A percentile compares a stretch with the other conserved stretches of the same genome.
phyloP scores from a whole-genome alignment of 2,329 filamentous ascomycete species.

The Xylariaceae sp. region DNA sequence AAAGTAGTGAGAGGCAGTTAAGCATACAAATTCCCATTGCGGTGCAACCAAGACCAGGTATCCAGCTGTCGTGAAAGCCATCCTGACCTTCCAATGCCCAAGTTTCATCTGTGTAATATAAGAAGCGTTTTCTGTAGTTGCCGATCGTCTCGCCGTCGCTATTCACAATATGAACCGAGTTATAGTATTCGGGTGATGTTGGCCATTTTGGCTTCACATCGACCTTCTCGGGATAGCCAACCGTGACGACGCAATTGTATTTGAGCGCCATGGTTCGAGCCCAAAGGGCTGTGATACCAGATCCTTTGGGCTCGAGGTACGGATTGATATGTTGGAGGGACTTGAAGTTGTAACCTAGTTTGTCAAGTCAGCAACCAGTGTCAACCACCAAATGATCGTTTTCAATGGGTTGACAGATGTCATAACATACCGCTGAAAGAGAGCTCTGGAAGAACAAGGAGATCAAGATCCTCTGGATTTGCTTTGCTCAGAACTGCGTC shows the following conservation, averaged over 20 bases:
- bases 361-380: constrained; percentile 16
- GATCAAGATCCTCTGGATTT: constrained; percentile 54
- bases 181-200: constrained; percentile 39
- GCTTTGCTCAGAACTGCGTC: constrained; percentile 57
- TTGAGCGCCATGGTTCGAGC: constrained; percentile 62
- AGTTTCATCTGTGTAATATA: constrained; percentile 58
- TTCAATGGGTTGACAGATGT: neutral
- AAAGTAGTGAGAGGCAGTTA: constrained; percentile 6
- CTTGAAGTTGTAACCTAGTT: constrained; percentile 70
- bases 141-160: constrained; percentile 55
- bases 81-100: constrained; percentile 54
- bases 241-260: constrained; percentile 63
- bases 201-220: constrained; percentile 50
- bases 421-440: constrained; percentile 62
- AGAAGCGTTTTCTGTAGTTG: constrained; percentile 57
- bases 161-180: constrained; percentile 51
- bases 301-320: constrained; percentile 61
- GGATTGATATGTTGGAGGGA: constrained; percentile 64
- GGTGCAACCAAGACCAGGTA: constrained; percentile 47
- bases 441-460: constrained; percentile 72
- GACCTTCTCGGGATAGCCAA: constrained; percentile 71
- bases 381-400: neutral
- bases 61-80: constrained; percentile 46
- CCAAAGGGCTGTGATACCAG: constrained; percentile 69
- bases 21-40: constrained; percentile 57